Percentiles rank a stretch among this genome's conserved stretches.
Evolutionary conservation across 2,329 filamentous ascomycete genomes (phyloP).

Genomic region (Dissoconium aciculare): DNA sequence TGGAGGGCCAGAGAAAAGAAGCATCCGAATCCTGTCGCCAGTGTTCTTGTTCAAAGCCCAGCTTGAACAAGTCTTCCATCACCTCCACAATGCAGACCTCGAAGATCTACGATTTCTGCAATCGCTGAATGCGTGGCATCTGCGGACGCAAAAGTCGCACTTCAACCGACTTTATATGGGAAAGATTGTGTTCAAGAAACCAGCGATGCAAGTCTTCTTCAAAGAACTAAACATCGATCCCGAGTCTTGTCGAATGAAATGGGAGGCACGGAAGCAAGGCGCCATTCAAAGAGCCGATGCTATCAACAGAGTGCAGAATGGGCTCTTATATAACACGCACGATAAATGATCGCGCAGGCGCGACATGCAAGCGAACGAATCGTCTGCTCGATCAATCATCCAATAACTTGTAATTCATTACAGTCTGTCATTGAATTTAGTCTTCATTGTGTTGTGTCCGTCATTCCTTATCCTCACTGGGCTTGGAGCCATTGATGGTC

Average conservation of each 20-base stretch:
- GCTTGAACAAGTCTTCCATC: not conserved
- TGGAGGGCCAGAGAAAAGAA: not conserved
- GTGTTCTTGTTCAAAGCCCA: not conserved
- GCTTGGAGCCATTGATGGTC: too few relatives aligned
- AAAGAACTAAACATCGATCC: not conserved
- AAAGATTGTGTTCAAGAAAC: not conserved
- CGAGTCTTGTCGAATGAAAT: not conserved
- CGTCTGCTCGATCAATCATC: too few relatives aligned
- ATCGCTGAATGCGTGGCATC: not conserved
- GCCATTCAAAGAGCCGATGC: not conserved
- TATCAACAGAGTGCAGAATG: conserved; percentile 1
- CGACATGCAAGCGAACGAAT: conserved; percentile 1
- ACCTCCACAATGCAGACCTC: not conserved
- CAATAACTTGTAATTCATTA: too few relatives aligned
- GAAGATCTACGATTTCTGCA: not conserved
- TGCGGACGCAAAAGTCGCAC: not conserved
- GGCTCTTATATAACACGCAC: not conserved
- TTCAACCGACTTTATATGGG: not conserved
- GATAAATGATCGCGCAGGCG: conserved; percentile 1
- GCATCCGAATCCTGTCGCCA: not conserved
- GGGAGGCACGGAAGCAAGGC: not conserved
- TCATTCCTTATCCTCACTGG: too few relatives aligned
- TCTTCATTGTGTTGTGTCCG: too few relatives aligned
- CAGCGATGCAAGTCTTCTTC: not conserved
- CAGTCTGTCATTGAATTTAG: too few relatives aligned